Base-by-base conservation (phyloP, 1,139 yeast genomes). In the Barnettozyma hawaiiensis region DNA sequence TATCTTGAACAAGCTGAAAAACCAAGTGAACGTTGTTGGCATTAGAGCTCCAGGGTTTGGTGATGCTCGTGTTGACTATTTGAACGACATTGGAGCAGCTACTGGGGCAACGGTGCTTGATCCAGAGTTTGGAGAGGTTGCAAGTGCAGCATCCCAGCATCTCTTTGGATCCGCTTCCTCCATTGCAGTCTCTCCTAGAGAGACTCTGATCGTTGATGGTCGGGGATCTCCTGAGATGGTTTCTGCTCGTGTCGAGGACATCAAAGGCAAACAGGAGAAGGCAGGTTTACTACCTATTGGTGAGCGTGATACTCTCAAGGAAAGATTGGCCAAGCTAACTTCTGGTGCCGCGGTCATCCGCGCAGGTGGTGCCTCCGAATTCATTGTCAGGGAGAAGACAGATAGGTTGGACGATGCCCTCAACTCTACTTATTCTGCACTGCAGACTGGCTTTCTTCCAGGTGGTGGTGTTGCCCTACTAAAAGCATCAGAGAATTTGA, bases 391-490 rank as follows among this genome's bases (percentile, higher is more conserved):
- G 39, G 60, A 56, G 40, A 56, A 56, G 40, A 52, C 51, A 35
- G 60, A 56, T 38, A 44, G 60, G 42, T 23, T 56, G 23, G 60
- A 56, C 23, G 60, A 56, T 39, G 53, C 60, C 4, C 43, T 56
- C 33, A 54, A 50, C 16, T 48, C 60, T 7, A 53, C 58, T 1
- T 51, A 56, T 18, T 46, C 58, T 2, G 60, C 58, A 7, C 20
- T 56, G 27, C 47, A 49, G 34, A 42, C 44, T 39, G 60, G 60
- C 14, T 48, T 56, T 29, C 42, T 56, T 16, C 60, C 60, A 31
- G 60, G 60, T 40, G 60, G 60, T 45, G 60, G 60, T 43, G 42
- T 54, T 34, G 58, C 60, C 1, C 31, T 56, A 15, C 28, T 46
- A 16, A 56, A 52, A 41, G 54, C 59, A 21, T 20, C 43, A 4